Evolutionary conservation across 2,329 filamentous ascomycete species (phyloP), one percentile per base, ranked within the genome.

Genomic region (Ramularia endophylla): DNA sequence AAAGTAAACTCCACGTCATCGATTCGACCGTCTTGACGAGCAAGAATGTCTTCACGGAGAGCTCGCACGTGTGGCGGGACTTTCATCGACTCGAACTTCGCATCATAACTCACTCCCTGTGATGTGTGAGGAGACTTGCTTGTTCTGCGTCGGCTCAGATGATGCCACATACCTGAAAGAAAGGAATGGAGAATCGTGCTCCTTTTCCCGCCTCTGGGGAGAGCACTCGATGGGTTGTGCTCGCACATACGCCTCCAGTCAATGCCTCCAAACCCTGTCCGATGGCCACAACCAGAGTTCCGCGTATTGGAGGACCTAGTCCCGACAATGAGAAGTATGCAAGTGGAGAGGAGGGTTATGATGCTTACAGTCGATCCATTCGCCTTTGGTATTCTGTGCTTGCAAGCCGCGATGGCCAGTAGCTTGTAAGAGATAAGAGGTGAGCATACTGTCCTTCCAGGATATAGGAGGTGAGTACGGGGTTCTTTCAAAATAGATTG

Each of bases 1-100:
- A 94, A 94, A 2, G 87, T 92, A 61, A 92, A 94, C 68, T 94
- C 87, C 33, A 90, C 85, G 57, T 89, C 85, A 54, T 87, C 83
- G 31, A 79, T 61, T 28, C 77, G 63, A 19, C 71, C 67, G 1
- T 76, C 79, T 22, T 77, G 77, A 38, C 55, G 59, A 55, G 70
- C 72, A 2, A 84, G 58, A 15, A 86, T 71, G 48, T 70, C 65
- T 48, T 76, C 67, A 36, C 84, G 70, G 67, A 85, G 72, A 57
- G 70, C 75, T 53, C 72, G 70, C 12, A 89, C 78, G 9, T 73
- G 71, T 19, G 76, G 75, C 0, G 85, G 83, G 8, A 79, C 71
- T 46, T 76, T 83, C 65, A 92, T 79, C 53, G 84, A 81, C 58
- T 87, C 86, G 60, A 94, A 94, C 13, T 77, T 77, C 2, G 85